Evolutionary conservation across 2,329 filamentous ascomycete species (phyloP).

Genomic region (Fusarium sp.): DNA sequence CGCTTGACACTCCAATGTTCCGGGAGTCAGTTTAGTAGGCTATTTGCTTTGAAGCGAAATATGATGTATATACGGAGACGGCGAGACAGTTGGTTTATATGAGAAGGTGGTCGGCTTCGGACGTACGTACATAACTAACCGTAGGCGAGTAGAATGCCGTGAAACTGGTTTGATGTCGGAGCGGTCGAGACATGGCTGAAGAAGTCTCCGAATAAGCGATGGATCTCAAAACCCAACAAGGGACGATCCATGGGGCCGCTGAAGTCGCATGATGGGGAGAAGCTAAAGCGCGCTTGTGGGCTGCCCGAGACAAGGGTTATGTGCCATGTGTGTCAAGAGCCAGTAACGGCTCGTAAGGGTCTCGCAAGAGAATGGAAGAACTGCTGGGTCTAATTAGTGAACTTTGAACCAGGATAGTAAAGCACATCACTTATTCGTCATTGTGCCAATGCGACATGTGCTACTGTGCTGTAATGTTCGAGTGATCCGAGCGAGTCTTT

Average conservation of each 20-base stretch:
- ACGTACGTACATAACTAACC: not conserved
- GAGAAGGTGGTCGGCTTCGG: conserved; percentile 13
- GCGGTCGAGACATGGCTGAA: conserved; percentile 43
- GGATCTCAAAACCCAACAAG: conserved; percentile 28
- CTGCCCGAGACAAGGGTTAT: conserved; percentile 32
- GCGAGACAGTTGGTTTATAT: conserved; percentile 30
- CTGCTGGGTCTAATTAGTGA: not conserved
- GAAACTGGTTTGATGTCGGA: conserved; percentile 21
- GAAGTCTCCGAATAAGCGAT: conserved; percentile 44
- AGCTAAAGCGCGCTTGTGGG: conserved; percentile 13
- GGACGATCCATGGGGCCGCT: conserved; percentile 24
- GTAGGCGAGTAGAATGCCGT: conserved; percentile 26
- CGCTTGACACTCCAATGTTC: conserved; percentile 8
- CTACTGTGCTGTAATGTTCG: not conserved
- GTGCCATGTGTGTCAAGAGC: conserved; percentile 7
- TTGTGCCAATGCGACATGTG: conserved; percentile 12
- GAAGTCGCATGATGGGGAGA: conserved; percentile 10
- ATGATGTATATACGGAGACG: conserved; percentile 26
- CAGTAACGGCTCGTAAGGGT: conserved; percentile 14
- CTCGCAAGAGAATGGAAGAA: conserved; percentile 1
- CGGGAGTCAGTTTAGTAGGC: conserved; percentile 3
- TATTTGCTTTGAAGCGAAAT: not conserved
- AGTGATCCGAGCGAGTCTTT: not conserved
- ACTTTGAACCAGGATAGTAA: not conserved
- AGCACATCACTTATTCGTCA: conserved; percentile 31